Conservation (phyloP, 192 early-diverging fungal species). For the Coemansia aciculifera region DNA sequence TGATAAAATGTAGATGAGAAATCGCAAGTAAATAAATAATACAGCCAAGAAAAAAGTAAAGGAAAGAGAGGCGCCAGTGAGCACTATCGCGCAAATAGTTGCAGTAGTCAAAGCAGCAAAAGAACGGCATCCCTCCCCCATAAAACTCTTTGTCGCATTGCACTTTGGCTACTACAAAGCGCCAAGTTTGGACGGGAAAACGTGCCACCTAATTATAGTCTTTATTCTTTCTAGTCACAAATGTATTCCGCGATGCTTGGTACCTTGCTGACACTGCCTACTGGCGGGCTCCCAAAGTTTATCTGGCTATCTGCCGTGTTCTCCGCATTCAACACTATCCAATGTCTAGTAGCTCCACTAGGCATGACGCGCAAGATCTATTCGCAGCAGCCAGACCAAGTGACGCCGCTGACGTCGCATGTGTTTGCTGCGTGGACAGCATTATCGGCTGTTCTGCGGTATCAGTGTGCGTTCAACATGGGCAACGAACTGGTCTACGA, state of each 20-base stretch:
- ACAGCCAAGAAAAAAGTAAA: background rate
- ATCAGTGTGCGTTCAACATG: slow-evolving; percentile 86
- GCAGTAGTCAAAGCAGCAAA: background rate
- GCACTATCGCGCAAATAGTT: background rate
- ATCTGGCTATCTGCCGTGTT: slow-evolving; percentile 72
- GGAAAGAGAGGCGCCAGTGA: background rate
- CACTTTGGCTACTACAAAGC: slow-evolving; percentile 1
- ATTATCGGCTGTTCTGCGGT: slow-evolving; percentile 74
- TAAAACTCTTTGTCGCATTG: background rate
- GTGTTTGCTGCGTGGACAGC: slow-evolving; percentile 90
- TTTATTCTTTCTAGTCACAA: background rate
- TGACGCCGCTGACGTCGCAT: slow-evolving; percentile 77
- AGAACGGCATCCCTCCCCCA: background rate
- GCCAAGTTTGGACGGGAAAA: background rate
- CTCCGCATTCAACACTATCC: slow-evolving; percentile 83
- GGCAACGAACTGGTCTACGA: slow-evolving; percentile 54
- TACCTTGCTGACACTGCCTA: slow-evolving; percentile 40
- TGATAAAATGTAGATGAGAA: slow-evolving; percentile 1
- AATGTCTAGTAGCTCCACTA: slow-evolving; percentile 74
- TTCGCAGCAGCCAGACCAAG: slow-evolving; percentile 56
- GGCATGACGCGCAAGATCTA: slow-evolving; percentile 79
- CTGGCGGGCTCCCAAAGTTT: slow-evolving; percentile 65
- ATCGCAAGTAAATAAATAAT: background rate
- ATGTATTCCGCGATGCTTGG: slow-evolving; percentile 23
- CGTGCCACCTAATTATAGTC: background rate